phyloP scores from a whole-genome alignment of 257 asterid species.

The Solanum etuberosum region DNA sequence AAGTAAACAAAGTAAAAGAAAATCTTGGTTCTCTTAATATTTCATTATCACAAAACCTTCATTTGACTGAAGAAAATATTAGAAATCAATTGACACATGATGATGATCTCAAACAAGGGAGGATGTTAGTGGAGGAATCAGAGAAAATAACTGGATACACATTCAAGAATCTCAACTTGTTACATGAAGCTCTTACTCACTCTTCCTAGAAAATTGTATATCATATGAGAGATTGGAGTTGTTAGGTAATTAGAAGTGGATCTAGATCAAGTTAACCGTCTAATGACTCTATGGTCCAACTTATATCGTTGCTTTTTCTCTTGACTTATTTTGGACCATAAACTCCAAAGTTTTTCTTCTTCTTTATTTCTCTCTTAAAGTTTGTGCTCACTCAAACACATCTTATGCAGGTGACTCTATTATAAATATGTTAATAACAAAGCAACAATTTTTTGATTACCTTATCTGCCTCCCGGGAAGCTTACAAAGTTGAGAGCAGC shows the following conservation, averaged over 20 bases:
- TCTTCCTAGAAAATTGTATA: neutral
- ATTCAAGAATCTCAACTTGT: slow-evolving; percentile 8
- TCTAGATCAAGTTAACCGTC: too few species aligned
- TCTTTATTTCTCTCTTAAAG: too few species aligned
- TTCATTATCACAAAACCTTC: neutral
- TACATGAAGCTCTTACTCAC: slow-evolving; percentile 31
- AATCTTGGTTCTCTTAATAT: neutral
- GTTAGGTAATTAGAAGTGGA: slow-evolving; percentile 6
- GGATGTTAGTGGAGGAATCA: neutral
- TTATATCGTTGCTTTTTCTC: too few species aligned
- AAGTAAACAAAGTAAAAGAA: neutral
- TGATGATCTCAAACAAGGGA: neutral
- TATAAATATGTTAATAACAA: too few species aligned
- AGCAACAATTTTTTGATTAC: too few species aligned
- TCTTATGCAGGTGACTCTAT: too few species aligned
- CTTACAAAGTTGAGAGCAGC: too few species aligned
- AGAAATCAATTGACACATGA: neutral
- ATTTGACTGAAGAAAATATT: neutral
- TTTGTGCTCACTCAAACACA: too few species aligned
- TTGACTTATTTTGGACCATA: too few species aligned
- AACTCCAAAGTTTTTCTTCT: too few species aligned
- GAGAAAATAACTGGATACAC: slow-evolving; percentile 14
- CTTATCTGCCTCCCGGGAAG: too few species aligned
- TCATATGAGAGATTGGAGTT: slow-evolving; percentile 27
- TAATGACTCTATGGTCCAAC: too few species aligned